Evolutionary conservation across 2,329 filamentous ascomycete species (phyloP).

Genomic region (Talaromyces sp.): DNA sequence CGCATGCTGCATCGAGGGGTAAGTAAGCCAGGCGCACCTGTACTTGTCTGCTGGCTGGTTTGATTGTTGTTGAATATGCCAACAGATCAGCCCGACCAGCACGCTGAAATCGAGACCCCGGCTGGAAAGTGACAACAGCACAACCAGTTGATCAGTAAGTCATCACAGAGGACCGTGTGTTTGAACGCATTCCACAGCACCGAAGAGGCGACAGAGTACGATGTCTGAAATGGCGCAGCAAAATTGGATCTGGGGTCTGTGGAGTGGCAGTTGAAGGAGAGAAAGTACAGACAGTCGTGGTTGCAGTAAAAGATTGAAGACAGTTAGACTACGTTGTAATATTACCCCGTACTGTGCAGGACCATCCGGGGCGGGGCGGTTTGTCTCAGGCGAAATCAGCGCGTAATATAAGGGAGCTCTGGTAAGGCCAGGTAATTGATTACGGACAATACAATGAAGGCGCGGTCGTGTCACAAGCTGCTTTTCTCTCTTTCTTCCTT

Average conservation of each 20-base stretch:
- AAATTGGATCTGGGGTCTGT: background rate
- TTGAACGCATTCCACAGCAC: background rate
- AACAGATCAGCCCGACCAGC: background rate
- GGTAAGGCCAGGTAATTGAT: background rate
- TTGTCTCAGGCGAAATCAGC: slow-evolving; percentile 4
- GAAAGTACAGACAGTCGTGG: background rate
- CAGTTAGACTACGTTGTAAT: background rate
- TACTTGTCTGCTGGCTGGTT: background rate
- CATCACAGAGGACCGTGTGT: background rate
- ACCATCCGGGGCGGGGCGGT: background rate
- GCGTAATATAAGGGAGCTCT: background rate
- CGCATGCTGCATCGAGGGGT: slow-evolving; percentile 11
- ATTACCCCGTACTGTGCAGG: background rate
- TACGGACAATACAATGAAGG: slow-evolving; percentile 1
- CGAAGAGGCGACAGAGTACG: background rate
- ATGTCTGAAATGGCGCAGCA: background rate
- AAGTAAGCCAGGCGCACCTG: background rate
- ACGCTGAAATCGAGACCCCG: background rate
- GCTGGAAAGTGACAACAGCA: background rate
- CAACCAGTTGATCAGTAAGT: slow-evolving; percentile 2
- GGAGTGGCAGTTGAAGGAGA: background rate
- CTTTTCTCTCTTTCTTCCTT: background rate
- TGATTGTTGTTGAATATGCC: background rate
- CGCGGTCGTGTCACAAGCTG: background rate
- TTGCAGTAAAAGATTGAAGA: background rate